Percentiles rank a stretch among this genome's conserved stretches.
These are phyloP conservation scores for Melampsora americana DNA, from an alignment of 1,284 basidiomycete genomes.

Conservation along the genomic window DNA sequence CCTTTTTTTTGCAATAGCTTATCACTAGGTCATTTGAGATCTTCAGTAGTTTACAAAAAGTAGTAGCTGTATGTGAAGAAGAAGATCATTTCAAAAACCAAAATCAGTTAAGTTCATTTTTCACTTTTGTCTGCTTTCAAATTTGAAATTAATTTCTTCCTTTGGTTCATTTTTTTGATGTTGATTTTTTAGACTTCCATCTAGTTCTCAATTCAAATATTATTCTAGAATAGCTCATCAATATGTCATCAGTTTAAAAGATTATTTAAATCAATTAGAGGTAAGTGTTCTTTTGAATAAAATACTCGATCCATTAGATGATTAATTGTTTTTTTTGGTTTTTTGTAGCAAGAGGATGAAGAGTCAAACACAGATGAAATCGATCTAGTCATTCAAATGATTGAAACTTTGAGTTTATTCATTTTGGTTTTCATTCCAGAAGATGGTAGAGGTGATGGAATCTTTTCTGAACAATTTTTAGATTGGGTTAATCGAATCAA, in stretches of 20 bases:
- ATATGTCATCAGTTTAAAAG: conserved; percentile 33
- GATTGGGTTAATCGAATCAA: conserved; percentile 44
- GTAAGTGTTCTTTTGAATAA: conserved; percentile 5
- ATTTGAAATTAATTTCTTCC: neutral
- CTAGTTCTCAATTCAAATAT: conserved; percentile 38
- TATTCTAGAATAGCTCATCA: conserved; percentile 42
- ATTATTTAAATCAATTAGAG: conserved; percentile 40
- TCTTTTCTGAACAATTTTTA: conserved; percentile 40
- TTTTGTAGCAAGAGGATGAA: conserved; percentile 28
- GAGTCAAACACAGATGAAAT: conserved; percentile 31
- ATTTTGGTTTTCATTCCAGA: conserved; percentile 33
- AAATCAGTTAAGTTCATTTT: neutral
- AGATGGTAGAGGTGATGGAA: conserved; percentile 41
- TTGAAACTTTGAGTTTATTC: conserved; percentile 32
- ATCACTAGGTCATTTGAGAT: conserved; percentile 39
- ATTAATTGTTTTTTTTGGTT: neutral
- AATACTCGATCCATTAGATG: neutral
- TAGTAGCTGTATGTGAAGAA: conserved; percentile 34
- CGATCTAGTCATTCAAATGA: conserved; percentile 38
- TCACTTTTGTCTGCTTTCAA: neutral
- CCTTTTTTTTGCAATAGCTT: conserved; percentile 15
- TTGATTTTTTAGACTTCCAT: conserved; percentile 20
- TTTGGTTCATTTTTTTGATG: too few relatives aligned
- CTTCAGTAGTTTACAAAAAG: conserved; percentile 37
- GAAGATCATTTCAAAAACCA: conserved; percentile 11